These are phyloP conservation scores for Beauveria varroae DNA, from an alignment of 2,329 filamentous ascomycete genomes.

Conservation along the genomic window DNA sequence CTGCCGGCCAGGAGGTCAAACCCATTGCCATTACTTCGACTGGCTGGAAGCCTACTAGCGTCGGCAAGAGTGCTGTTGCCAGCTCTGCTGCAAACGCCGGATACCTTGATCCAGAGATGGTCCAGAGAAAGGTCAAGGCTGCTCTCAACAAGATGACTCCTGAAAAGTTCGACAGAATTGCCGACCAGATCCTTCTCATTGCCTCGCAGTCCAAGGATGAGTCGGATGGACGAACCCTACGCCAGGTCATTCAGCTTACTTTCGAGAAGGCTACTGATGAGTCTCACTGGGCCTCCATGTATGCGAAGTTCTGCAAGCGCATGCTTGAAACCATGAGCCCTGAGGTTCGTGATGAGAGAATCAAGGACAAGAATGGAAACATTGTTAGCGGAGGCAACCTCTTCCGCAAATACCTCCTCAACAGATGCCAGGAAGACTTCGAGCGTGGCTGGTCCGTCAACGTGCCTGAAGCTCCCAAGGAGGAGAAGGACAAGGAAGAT, in stretches of 20 bases:
- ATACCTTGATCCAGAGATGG: constrained; percentile 80
- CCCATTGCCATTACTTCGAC: constrained; percentile 62
- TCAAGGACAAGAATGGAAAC: constrained; percentile 81
- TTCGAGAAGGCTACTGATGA: constrained; percentile 99
- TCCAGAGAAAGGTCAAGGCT: constrained; percentile 98
- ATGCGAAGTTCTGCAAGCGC: constrained; percentile 94
- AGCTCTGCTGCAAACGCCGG: constrained; percentile 36
- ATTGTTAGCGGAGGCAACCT: constrained; percentile 86
- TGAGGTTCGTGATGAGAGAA: constrained; percentile 91
- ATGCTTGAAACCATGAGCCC: constrained; percentile 95
- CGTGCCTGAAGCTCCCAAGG: constrained; percentile 63
- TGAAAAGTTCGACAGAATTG: constrained; percentile 95
- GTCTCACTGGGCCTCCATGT: constrained; percentile 97
- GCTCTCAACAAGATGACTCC: constrained; percentile 99
- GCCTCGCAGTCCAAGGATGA: constrained; percentile 94
- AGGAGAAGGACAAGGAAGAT: constrained; percentile 45
- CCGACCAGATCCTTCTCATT: constrained; percentile 86
- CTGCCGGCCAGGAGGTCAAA: constrained; percentile 73
- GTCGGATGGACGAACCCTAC: constrained; percentile 83
- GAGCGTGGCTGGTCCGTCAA: constrained; percentile 95
- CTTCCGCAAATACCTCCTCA: constrained; percentile 97
- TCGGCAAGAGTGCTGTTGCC: constrained; percentile 38
- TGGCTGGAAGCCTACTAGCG: constrained; percentile 84
- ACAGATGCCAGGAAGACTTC: constrained; percentile 97
- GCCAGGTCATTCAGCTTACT: constrained; percentile 96